Base-by-base conservation (phyloP, 2,329 filamentous ascomycete genomes). In the Gyromitra esculenta region DNA sequence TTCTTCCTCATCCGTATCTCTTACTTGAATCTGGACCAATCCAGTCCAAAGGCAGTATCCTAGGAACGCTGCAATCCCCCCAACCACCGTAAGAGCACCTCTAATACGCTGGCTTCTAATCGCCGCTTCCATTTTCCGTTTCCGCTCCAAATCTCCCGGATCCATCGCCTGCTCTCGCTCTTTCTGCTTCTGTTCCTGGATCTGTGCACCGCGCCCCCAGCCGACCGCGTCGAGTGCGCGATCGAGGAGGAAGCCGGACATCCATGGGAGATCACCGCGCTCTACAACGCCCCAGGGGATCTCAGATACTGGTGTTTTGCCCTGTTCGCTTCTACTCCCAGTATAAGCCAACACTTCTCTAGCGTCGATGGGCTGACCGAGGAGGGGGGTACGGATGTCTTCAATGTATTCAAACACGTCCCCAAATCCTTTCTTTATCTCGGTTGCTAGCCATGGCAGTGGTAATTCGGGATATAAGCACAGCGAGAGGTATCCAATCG, bases 401-500 rank as follows among this genome's bases (percentile, higher is more conserved):
- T 85, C 82, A 2, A 85, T 84, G 82, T 86, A 89, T 5, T 78
- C 80, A 37, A 84, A 83, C 37, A 89, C 78, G 5, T 80, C 81
- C 1, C 85, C 82, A 57, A 85, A 86, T 74, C 88, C 87, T 25
- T 82, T 83, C 70, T 84, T 82, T 81, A 92, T 85, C 0, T 87
- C 86, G 65, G 89, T 86, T 74, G 85, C 84, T 4, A 92, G 83
- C 90, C 90, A 92, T 18, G 87, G 83, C 70, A 90, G 87, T 15
- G 89, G 88, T 25, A 92, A 82, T 7, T 87, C 83, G 0, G 90
- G 87, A 31, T 87, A 86, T 0, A 91, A 85, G 85, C 96, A 91
- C 64, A 97, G 84, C 1, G 89, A 87, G 45, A 98, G 85, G 82
- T 96, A 97, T 9, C 91, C 96, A 81, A 93, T 89, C 0, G 89